Conservation (phyloP, 805 yeast species). For the Spathaspora passalidarum region DNA sequence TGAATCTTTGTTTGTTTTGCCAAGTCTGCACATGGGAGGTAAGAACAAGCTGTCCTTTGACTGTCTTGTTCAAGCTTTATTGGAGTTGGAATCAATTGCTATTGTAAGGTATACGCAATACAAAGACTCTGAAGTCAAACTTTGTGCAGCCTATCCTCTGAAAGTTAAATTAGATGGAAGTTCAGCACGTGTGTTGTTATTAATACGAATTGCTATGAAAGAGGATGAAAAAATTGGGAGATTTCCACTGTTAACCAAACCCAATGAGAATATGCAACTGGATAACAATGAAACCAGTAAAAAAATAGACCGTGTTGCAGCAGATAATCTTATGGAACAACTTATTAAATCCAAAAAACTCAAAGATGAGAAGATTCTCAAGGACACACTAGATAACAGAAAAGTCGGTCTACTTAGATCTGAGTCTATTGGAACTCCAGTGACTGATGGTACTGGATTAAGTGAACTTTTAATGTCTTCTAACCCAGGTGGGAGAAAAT, state of each 20-base stretch:
- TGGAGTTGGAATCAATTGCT: conserved; percentile 46
- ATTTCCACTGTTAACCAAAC: conserved; percentile 31
- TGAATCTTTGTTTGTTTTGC: conserved; percentile 56
- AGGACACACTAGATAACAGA: conserved; percentile 12
- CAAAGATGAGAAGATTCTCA: conserved; percentile 11
- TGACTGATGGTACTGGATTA: conserved; percentile 3
- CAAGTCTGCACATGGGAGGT: conserved; percentile 18
- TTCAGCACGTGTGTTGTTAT: conserved; percentile 38
- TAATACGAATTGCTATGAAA: conserved; percentile 62
- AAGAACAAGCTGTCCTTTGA: conserved; percentile 31
- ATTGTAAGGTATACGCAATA: conserved; percentile 64
- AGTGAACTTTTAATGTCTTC: conserved; percentile 20
- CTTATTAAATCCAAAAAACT: conserved; percentile 26
- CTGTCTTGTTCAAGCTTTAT: conserved; percentile 36
- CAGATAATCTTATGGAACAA: conserved; percentile 24
- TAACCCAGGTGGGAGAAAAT: conserved; percentile 31
- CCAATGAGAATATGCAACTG: conserved; percentile 1
- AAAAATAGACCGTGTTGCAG: conserved; percentile 2
- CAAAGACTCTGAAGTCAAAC: conserved; percentile 42
- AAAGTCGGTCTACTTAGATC: conserved; percentile 12
- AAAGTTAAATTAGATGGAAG: conserved; percentile 17
- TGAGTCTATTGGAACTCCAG: conserved; percentile 7
- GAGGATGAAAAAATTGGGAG: conserved; percentile 71
- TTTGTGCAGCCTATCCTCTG: conserved; percentile 55
- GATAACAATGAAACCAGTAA: conserved; percentile 7